Conservation (phyloP, 306 rosid genomes). For the Quercus glauca region DNA sequence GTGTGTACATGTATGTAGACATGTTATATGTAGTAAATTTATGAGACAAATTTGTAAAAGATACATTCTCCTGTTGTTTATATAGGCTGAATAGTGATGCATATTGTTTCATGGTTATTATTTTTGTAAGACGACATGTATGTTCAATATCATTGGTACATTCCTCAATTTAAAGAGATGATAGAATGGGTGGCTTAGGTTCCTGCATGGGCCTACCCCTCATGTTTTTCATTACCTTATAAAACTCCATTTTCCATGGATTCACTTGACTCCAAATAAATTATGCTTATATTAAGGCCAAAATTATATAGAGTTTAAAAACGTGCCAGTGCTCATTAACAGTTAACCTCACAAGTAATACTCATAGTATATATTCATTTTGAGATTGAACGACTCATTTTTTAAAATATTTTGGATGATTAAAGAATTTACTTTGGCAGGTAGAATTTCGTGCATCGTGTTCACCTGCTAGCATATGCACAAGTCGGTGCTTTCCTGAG, state of each 20-base stretch:
- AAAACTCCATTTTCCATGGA: background rate
- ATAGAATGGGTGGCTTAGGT: background rate
- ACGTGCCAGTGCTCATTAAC: background rate
- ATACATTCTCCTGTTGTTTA: background rate
- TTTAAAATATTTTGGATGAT: constrained; percentile 7
- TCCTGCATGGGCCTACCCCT: background rate
- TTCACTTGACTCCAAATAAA: background rate
- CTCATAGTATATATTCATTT: background rate
- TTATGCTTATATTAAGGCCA: background rate
- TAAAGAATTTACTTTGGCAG: constrained; percentile 30
- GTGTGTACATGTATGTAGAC: background rate
- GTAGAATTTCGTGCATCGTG: constrained; percentile 70
- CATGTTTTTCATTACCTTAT: background rate
- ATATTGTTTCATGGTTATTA: background rate
- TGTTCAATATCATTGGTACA: background rate
- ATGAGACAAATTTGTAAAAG: background rate
- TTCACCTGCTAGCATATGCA: constrained; percentile 67
- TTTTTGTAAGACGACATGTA: background rate
- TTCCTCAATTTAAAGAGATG: background rate
- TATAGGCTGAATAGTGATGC: background rate
- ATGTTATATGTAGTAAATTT: background rate
- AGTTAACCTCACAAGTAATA: background rate
- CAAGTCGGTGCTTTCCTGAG: constrained; percentile 75
- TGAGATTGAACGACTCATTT: background rate
- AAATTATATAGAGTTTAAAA: background rate